phyloP scores from a whole-genome alignment of 2,329 filamentous ascomycete genomes.

The Colletotrichum chlorophyti region DNA sequence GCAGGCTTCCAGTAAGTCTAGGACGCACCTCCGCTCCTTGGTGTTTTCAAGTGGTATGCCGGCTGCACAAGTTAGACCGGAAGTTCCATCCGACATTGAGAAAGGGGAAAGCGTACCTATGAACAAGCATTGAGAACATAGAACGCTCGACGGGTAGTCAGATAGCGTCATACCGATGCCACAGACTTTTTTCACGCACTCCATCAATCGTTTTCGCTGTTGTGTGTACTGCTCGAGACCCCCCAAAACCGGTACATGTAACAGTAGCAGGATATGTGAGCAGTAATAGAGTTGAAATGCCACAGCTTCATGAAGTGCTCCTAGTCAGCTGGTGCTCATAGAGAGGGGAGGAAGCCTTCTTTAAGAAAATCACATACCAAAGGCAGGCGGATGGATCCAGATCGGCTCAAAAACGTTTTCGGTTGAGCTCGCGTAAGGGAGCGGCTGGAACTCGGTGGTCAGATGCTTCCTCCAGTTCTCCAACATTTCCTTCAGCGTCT shows the following conservation, averaged over 20 bases:
- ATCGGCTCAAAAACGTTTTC: conserved; percentile 27
- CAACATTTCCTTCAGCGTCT: conserved; percentile 53
- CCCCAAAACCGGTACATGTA: conserved; percentile 28
- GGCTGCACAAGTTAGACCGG: background rate
- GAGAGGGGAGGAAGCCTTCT: too few relatives aligned
- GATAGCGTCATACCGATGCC: conserved; percentile 33
- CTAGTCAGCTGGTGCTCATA: background rate
- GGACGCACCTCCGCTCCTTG: background rate
- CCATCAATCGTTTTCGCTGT: conserved; percentile 30
- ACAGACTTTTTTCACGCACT: conserved; percentile 31
- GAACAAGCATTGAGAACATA: conserved; percentile 34
- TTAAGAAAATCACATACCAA: conserved; percentile 17
- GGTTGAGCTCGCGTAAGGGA: conserved; percentile 37
- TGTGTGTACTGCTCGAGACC: conserved; percentile 29
- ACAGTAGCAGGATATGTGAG: conserved; percentile 29
- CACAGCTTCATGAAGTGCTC: conserved; percentile 9
- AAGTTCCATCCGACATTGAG: background rate
- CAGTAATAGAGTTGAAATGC: conserved; percentile 31
- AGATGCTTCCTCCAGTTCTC: conserved; percentile 55
- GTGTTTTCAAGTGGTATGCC: conserved; percentile 13
- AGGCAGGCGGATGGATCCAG: conserved; percentile 30
- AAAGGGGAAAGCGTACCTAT: conserved; percentile 23
- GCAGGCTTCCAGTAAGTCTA: conserved; percentile 5
- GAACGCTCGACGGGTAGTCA: conserved; percentile 32
- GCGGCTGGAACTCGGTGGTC: conserved; percentile 50